These are phyloP conservation scores for Sporothrix sp. DNA, from an alignment of 2,329 filamentous ascomycete species.

Conservation along the genomic window DNA sequence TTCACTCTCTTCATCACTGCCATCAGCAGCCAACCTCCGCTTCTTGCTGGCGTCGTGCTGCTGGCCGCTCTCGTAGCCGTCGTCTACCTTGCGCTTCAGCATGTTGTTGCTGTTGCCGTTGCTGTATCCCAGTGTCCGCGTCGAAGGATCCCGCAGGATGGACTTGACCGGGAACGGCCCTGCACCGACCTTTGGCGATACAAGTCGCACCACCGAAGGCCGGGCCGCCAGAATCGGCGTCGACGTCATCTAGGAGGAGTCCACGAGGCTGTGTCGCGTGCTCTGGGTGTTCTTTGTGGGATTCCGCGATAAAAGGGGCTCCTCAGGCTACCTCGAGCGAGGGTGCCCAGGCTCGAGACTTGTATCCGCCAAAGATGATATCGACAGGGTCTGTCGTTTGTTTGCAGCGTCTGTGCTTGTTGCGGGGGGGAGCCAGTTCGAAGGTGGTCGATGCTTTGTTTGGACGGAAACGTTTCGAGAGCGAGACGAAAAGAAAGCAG, in stretches of 20 bases:
- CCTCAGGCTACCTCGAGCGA: too few relatives aligned
- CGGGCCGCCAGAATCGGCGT: conserved; percentile 1
- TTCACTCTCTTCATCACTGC: not conserved
- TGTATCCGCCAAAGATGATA: too few relatives aligned
- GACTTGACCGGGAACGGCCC: conserved; percentile 15
- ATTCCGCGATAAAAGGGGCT: too few relatives aligned
- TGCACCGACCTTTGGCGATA: not conserved
- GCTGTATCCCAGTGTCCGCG: not conserved
- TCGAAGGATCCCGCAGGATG: conserved; percentile 11
- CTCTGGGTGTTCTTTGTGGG: not conserved
- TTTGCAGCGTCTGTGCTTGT: not conserved
- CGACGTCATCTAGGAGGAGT: conserved; percentile 10
- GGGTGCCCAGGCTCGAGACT: too few relatives aligned
- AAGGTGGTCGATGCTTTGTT: too few relatives aligned
- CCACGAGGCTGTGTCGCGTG: not conserved
- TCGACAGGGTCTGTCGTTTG: not conserved
- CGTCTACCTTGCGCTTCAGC: conserved; percentile 13
- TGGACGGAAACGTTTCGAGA: too few relatives aligned
- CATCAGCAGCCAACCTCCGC: not conserved
- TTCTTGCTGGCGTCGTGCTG: conserved; percentile 1
- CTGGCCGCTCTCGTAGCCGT: conserved; percentile 6
- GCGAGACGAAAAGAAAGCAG: too few relatives aligned
- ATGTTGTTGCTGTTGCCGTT: not conserved
- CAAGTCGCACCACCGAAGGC: not conserved
- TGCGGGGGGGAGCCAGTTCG: too few relatives aligned